Conservation (phyloP, 805 yeast genomes). For the Groenewaldozyma tartarivorans region DNA sequence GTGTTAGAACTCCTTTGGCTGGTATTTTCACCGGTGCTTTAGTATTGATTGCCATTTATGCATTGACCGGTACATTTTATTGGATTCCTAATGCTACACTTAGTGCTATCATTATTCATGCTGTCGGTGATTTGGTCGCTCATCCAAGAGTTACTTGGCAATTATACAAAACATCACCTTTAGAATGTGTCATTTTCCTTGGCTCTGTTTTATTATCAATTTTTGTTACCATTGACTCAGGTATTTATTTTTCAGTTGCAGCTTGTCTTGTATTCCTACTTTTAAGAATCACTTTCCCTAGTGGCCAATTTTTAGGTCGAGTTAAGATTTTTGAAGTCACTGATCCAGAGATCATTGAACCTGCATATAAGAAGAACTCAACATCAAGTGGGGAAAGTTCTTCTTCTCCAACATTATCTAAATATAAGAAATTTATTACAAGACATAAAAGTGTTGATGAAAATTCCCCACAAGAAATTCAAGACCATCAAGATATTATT, state of each 20-base stretch:
- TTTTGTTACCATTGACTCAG: constrained; percentile 72
- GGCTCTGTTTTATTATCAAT: constrained; percentile 67
- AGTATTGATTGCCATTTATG: constrained; percentile 77
- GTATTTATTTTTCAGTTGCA: constrained; percentile 83
- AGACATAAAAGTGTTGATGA: background rate
- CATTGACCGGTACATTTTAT: constrained; percentile 73
- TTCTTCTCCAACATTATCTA: background rate
- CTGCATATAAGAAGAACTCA: background rate
- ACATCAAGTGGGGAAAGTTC: background rate
- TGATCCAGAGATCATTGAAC: constrained; percentile 40
- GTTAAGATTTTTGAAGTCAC: constrained; percentile 62
- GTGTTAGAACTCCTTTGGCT: constrained; percentile 88
- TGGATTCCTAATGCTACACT: constrained; percentile 86
- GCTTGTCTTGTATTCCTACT: constrained; percentile 71
- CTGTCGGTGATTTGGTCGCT: constrained; percentile 78
- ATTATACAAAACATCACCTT: constrained; percentile 63
- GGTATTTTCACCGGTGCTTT: constrained; percentile 86
- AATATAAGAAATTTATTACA: background rate
- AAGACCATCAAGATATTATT: background rate
- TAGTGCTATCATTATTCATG: constrained; percentile 84
- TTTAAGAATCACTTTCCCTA: constrained; percentile 69
- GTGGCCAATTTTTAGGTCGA: constrained; percentile 74
- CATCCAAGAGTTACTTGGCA: constrained; percentile 38
- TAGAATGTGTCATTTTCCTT: constrained; percentile 64
- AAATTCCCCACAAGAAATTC: background rate